A percentile compares a stretch with the other conserved stretches of the same genome.
These are phyloP conservation scores for Immersiporthe knoxdaviesiana DNA, from an alignment of 2,329 filamentous ascomycete species.

Conservation along the genomic window DNA sequence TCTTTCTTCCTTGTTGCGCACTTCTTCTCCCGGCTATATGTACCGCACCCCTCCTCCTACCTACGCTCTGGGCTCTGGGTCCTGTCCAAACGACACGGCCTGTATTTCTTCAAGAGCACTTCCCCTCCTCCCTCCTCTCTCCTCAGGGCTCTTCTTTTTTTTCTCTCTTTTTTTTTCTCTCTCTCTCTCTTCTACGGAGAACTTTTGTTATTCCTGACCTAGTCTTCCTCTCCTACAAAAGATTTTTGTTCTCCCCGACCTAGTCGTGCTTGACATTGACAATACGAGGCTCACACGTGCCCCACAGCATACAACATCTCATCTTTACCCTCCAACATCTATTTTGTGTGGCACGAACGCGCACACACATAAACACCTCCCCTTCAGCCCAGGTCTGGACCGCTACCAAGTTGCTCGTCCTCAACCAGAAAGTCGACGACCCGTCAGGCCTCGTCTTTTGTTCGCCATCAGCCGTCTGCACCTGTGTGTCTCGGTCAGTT, in stretches of 20 bases:
- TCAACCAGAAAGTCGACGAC: neutral
- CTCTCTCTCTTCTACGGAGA: too few species aligned
- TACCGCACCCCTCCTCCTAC: neutral
- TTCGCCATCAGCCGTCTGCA: neutral
- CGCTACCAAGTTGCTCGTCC: neutral
- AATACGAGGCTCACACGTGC: neutral
- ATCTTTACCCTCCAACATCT: neutral
- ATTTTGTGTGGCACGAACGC: neutral
- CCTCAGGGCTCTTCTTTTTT: neutral
- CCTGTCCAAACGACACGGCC: neutral
- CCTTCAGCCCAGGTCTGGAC: neutral
- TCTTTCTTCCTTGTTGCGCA: neutral
- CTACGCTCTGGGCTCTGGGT: neutral
- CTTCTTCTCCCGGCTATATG: neutral
- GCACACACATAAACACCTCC: neutral
- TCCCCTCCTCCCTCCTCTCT: neutral
- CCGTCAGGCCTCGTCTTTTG: neutral
- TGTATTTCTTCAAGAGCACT: neutral
- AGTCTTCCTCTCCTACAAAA: neutral
- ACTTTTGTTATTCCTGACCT: too few species aligned
- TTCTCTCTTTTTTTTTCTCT: too few species aligned
- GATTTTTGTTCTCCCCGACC: neutral
- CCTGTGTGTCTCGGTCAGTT: slow-evolving; percentile 14
- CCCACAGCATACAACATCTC: neutral
- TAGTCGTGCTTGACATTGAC: neutral